Percentiles rank a stretch among this genome's conserved stretches.
phyloP scores from a whole-genome alignment of 495 filamentous ascomycete genomes.

The Penicillium herquei region DNA sequence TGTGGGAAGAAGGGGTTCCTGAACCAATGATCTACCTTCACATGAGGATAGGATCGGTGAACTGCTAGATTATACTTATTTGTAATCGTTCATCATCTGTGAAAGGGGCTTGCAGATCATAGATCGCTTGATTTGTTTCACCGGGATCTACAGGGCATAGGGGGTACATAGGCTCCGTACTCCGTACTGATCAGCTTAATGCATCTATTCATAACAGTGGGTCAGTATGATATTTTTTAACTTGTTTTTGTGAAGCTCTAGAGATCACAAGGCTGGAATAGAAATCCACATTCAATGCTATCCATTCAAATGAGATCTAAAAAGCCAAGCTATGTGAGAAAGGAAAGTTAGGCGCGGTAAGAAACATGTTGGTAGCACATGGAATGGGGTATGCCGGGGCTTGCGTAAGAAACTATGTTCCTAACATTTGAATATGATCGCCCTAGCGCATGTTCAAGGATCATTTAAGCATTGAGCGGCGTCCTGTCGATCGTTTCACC shows the following conservation, averaged over 20 bases:
- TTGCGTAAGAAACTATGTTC: conserved; percentile 4
- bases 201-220: no score
- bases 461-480: neutral
- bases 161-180: no score
- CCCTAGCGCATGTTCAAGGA: neutral
- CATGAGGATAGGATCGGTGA: neutral
- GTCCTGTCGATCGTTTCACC: neutral
- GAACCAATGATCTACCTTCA: neutral
- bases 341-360: neutral
- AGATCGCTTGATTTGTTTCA: neutral
- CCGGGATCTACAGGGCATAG: neutral
- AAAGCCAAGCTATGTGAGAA: neutral
- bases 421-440: neutral
- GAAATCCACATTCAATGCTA: no score
- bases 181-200: no score
- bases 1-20: neutral
- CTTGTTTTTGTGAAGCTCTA: no score
- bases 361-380: neutral
- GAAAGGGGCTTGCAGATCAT: neutral
- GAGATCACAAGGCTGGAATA: no score
- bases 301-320: no score
- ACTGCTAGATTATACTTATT: neutral
- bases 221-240: no score
- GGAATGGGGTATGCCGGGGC: neutral
- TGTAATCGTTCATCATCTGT: neutral